Evolutionary conservation across 306 rosid genomes (phyloP), one percentile per base, ranked within the genome.

Genomic region (Rosa chinensis): DNA sequence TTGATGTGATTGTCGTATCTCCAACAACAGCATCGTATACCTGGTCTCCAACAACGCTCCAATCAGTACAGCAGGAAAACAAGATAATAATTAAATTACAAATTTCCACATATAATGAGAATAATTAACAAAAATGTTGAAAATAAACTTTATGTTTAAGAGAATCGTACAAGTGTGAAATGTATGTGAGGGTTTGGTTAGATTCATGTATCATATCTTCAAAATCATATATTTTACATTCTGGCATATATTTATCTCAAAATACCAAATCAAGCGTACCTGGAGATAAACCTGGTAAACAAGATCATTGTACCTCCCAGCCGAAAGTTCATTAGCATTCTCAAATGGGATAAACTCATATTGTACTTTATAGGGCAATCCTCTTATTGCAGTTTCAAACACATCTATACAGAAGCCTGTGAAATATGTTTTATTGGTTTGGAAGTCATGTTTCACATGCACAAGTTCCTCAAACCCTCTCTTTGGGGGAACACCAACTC

Each of bases 321-420:
- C 21, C 8, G 0, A 6, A 0, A 0, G 0, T 20, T 28, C 62
- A 55, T 55, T 20, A 0, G 32, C 43, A 73, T 37, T 43, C 56
- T 5, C 10, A 28, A 76, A 48, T 20, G 78, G 78, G 10, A 77
- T 40, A 28, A 82, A 61, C 12, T 82, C 78, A 53, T 47, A 63
- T 0, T 77, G 5, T 16, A 77, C 37, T 45, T 67, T 25, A 70
- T 71, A 70, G 0, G 74, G 59, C 61, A 73, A 25, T 4, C 16
- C 20, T 7, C 49, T 17, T 1, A 77, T 23, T 5, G 78, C 85
- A 14, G 70, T 73, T 74, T 70, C 17, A 55, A 82, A 82, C 0
- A 77, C 78, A 1, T 82, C 81, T 8, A 71, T 43, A 3, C 81
- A 62, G 67, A 82, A 77, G 21, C 85, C 85, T 10, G 70, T 49